Evolutionary conservation across 2,329 filamentous ascomycete genomes (phyloP), one percentile per base, ranked within the genome.

Genomic region (Tolypocladium tundrense): DNA sequence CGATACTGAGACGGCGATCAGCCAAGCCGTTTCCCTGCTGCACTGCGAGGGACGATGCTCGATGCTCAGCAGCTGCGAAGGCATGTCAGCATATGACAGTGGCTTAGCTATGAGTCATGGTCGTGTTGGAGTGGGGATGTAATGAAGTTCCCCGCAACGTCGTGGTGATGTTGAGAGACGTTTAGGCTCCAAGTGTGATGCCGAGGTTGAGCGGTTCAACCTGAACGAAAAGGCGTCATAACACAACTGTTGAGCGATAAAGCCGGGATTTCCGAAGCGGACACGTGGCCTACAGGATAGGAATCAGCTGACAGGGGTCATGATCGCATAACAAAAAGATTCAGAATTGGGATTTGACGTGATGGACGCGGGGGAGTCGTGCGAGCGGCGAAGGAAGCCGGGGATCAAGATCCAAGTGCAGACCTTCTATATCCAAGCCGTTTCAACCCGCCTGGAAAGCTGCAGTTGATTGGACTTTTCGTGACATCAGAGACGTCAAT

Each of bases 1-100:
- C 65, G 63, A 41, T 71, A 60, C 33, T 60, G 48, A 60, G 19
- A 35, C 31, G 13, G 31, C 16, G 8, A 5, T 21, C 10, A 21
- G 19, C 24, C 24, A 27, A 27, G 24, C 24, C 16, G 33, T 37
- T n/a, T 16, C 14, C 14, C 8, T 31, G 43, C 43, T 10, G 45
- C 31, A 5, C 48, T 2, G 19, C 48, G 8, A 10, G n/a, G 10
- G 19, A 35, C 19, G 10, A 13, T 7, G 1, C 21, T 6, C 16
- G 7, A 35, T 14, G 5, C 27, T n/a, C 16, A 7, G 7, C 8
- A 14, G 31, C 48, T 21, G 10, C 19, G 31, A 19, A 5, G 9
- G 4, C 4, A 19, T 5, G 19, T 13, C 2, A 11, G 31, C 8
- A 27, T 27, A 27, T 31, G 11, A 31, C 19, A 4, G 33, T 13